phyloP scores from a whole-genome alignment of 768 basidiomycete species.

The Termitomyces sp. region DNA sequence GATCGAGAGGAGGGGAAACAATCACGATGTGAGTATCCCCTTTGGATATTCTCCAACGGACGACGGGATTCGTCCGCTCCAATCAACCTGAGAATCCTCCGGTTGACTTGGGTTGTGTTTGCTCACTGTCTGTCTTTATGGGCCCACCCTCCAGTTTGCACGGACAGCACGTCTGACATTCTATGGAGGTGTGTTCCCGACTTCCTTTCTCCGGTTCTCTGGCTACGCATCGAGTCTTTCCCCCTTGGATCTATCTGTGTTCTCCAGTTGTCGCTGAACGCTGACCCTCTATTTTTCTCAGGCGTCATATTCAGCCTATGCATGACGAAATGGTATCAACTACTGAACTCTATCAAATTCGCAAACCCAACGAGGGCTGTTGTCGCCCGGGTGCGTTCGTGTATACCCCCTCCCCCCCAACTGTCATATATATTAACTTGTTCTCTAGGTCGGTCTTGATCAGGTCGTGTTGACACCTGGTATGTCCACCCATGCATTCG shows the following conservation, averaged over 20 bases:
- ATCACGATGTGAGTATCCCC: conserved; percentile 65
- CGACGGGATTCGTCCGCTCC: neutral
- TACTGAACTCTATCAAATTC: conserved; percentile 71
- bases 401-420: too few species aligned
- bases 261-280: too few species aligned
- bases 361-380: conserved; percentile 53
- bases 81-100: neutral
- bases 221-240: too few species aligned
- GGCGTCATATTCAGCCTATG: conserved; percentile 77
- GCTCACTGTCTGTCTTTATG: neutral
- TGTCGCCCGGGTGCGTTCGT: conserved; percentile 52
- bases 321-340: conserved; percentile 78
- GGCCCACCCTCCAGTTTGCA: conserved; percentile 33
- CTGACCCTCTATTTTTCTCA: conserved; percentile 10
- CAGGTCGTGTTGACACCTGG: conserved; percentile 76
- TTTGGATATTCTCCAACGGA: neutral
- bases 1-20: conserved; percentile 64
- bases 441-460: conserved; percentile 71
- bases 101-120: neutral
- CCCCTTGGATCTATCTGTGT: too few species aligned
- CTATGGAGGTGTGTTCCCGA: conserved; percentile 57
- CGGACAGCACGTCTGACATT: conserved; percentile 63
- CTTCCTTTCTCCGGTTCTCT: too few species aligned
- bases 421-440: neutral
- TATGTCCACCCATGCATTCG: conserved; percentile 17